Conservation (phyloP, 352 stramenopile genomes). For the Phytophthora brassicae region DNA sequence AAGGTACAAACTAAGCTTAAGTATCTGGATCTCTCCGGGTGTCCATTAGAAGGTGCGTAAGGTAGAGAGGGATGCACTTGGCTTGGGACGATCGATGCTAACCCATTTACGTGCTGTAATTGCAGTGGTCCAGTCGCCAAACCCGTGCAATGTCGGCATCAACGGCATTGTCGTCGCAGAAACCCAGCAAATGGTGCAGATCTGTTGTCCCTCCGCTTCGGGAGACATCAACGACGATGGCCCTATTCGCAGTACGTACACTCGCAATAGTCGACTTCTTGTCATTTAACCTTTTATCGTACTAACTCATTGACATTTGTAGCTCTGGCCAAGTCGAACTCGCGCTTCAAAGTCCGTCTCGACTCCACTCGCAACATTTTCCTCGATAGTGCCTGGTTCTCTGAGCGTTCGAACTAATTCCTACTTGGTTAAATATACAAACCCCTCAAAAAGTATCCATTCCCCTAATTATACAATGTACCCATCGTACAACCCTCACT, state of each 20-base stretch:
- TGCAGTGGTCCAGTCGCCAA: conserved; percentile 56
- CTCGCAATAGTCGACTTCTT: background rate
- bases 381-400: conserved; percentile 54
- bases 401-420: conserved; percentile 24
- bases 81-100: background rate
- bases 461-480: no score
- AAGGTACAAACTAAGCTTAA: conserved; percentile 60
- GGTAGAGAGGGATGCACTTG: background rate
- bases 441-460: background rate
- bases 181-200: conserved; percentile 58
- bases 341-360: conserved; percentile 42
- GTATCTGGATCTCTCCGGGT: conserved; percentile 67
- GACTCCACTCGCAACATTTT: conserved; percentile 38
- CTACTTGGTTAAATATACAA: background rate
- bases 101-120: background rate
- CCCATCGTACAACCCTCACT: background rate
- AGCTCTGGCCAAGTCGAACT: conserved; percentile 55
- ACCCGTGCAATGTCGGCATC: conserved; percentile 56
- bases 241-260: conserved; percentile 57
- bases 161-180: conserved; percentile 68
- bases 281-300: background rate
- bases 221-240: conserved; percentile 10
- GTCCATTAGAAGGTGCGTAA: conserved; percentile 57
- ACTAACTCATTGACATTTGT: background rate
- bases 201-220: conserved; percentile 40